Percentiles rank a stretch among this genome's conserved stretches.
These are phyloP conservation scores for Acanthamoeba sp. DNA, from an alignment of 208 protist species.

Conservation along the genomic window DNA sequence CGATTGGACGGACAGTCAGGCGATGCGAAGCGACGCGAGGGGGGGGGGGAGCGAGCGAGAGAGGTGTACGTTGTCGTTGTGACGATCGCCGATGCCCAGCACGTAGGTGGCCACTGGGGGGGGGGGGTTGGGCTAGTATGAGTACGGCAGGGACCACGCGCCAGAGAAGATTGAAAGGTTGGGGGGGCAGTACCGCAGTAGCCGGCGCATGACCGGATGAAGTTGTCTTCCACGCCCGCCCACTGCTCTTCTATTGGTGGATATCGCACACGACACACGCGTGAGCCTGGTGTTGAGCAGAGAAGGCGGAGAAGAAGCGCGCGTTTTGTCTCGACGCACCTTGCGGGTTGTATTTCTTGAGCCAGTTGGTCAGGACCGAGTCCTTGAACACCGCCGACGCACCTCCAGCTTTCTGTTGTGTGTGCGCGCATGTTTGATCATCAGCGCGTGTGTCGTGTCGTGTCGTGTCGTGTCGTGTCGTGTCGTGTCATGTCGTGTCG, in stretches of 20 bases:
- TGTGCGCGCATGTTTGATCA: too few species aligned
- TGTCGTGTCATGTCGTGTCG: too few species aligned
- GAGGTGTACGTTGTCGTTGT: slow-evolving; percentile 87
- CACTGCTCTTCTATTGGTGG: slow-evolving; percentile 33
- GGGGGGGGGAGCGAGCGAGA: neutral
- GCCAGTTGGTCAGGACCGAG: neutral
- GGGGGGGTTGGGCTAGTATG: too few species aligned
- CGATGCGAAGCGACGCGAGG: too few species aligned
- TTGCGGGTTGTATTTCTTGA: slow-evolving; percentile 24
- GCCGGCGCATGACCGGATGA: slow-evolving; percentile 90
- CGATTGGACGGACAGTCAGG: too few species aligned
- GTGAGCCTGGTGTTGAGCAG: slow-evolving; percentile 51
- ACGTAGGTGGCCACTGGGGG: slow-evolving; percentile 94
- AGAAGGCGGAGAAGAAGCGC: neutral
- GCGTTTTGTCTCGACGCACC: slow-evolving; percentile 44
- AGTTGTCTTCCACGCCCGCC: neutral
- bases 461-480: too few species aligned
- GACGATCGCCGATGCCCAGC: slow-evolving; percentile 90
- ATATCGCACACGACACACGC: slow-evolving; percentile 71
- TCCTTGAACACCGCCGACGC: slow-evolving; percentile 45
- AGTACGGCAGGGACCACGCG: too few species aligned
- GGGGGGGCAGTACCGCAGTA: slow-evolving; percentile 86
- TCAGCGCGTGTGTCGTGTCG: too few species aligned
- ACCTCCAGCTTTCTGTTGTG: slow-evolving; percentile 40
- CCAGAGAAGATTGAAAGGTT: neutral